phyloP scores from a whole-genome alignment of 495 filamentous ascomycete genomes.

The Lasiosphaeria miniovina region DNA sequence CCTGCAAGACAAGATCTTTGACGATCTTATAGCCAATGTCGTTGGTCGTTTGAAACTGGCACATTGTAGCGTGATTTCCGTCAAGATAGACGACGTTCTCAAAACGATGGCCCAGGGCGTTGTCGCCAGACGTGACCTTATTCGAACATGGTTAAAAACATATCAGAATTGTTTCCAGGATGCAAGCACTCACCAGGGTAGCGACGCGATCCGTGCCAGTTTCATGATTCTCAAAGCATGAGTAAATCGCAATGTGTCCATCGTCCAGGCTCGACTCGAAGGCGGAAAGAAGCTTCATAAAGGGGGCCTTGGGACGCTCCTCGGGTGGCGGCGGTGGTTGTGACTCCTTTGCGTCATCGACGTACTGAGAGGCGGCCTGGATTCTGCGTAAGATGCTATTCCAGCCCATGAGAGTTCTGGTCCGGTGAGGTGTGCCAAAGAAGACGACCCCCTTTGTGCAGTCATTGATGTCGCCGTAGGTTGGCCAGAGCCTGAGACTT shows the following conservation, averaged over 20 bases:
- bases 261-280: slow-evolving; percentile 11
- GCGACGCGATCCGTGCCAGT: slow-evolving; percentile 9
- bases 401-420: slow-evolving; percentile 5
- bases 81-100: slow-evolving; percentile 14
- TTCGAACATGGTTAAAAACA: neutral
- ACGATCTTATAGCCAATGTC: slow-evolving; percentile 8
- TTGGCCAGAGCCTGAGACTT: slow-evolving; percentile 6
- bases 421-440: slow-evolving; percentile 14
- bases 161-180: neutral
- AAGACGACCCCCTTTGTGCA: slow-evolving; percentile 12
- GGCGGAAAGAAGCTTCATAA: slow-evolving; percentile 10
- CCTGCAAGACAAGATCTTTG: slow-evolving; percentile 1
- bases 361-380: slow-evolving; percentile 2
- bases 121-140: slow-evolving; percentile 12
- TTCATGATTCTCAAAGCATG: slow-evolving; percentile 12
- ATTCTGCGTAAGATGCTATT: slow-evolving; percentile 7
- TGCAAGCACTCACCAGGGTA: slow-evolving; percentile 1
- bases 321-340: neutral
- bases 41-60: slow-evolving; percentile 4
- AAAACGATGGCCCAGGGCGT: slow-evolving; percentile 9
- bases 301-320: slow-evolving; percentile 1
- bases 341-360: neutral
- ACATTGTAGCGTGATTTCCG: slow-evolving; percentile 11
- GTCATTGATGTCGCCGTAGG: slow-evolving; percentile 8
- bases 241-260: slow-evolving; percentile 9